Conservation (phyloP, 2,329 filamentous ascomycete species). For the Aplosporella prunicola region DNA sequence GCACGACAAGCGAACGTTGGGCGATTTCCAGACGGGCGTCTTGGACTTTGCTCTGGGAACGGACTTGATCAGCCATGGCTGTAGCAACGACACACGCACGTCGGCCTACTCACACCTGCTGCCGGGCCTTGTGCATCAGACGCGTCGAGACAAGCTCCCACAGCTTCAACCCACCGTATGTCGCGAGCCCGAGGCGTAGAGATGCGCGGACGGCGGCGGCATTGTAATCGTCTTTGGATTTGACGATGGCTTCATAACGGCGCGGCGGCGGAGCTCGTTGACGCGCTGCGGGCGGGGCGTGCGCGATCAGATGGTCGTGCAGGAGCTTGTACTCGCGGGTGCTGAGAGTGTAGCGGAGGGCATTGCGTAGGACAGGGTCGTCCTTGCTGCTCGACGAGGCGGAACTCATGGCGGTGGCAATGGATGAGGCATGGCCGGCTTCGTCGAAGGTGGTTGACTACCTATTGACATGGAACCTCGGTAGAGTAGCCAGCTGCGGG, state of each 20-base stretch:
- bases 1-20: conserved; percentile 66
- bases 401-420: conserved; percentile 18
- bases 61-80: background rate
- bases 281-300: conserved; percentile 50
- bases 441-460: too few species aligned
- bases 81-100: background rate
- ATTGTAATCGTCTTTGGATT: conserved; percentile 39
- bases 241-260: conserved; percentile 42
- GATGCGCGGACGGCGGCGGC: conserved; percentile 38
- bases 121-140: conserved; percentile 25
- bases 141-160: conserved; percentile 34
- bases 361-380: conserved; percentile 73
- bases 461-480: too few species aligned
- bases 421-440: too few species aligned
- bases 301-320: conserved; percentile 73
- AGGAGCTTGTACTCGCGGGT: conserved; percentile 78
- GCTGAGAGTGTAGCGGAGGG: conserved; percentile 73
- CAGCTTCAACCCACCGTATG: conserved; percentile 37
- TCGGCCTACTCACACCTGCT: conserved; percentile 13
- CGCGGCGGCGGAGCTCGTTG: conserved; percentile 42
- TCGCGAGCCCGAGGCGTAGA: conserved; percentile 35
- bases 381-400: conserved; percentile 21
- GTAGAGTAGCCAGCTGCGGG: too few species aligned
- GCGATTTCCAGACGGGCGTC: conserved; percentile 42
- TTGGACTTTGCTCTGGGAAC: conserved; percentile 15